phyloP scores from a whole-genome alignment of 1,139 yeast species.

The Petasospora fabianii region DNA sequence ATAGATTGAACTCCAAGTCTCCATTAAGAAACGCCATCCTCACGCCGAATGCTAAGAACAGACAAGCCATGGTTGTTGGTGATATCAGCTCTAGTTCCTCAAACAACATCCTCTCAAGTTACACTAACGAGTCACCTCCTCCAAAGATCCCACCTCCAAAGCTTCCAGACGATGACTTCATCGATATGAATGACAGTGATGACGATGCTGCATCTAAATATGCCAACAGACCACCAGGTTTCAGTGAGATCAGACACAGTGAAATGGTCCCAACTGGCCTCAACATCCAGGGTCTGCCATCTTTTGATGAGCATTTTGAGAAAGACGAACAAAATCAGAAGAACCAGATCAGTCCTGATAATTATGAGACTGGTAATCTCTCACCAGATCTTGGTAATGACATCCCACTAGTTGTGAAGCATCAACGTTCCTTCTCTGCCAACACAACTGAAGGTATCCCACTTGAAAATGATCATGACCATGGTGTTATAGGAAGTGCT shows the following conservation, averaged over 20 bases:
- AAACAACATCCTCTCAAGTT: constrained; percentile 22
- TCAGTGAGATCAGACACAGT: constrained; percentile 18
- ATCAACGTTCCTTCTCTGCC: constrained; percentile 2
- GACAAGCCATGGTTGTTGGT: constrained; percentile 31
- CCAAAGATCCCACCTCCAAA: constrained; percentile 20
- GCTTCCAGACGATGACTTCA: constrained; percentile 22
- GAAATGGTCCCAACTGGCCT: constrained; percentile 20
- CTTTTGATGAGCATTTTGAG: constrained; percentile 17
- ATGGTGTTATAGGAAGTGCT: constrained; percentile 6
- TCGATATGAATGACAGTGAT: constrained; percentile 24
- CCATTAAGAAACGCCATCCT: constrained; percentile 19
- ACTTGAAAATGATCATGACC: constrained; percentile 1
- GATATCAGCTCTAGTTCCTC: constrained; percentile 25
- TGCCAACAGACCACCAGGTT: constrained; percentile 15
- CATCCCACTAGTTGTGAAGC: not conserved
- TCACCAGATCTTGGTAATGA: not conserved
- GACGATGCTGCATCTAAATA: constrained; percentile 17
- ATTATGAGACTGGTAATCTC: not conserved
- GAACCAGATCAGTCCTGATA: not conserved
- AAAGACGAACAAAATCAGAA: constrained; percentile 1
- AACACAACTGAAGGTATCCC: constrained; percentile 3
- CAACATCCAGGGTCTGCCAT: constrained; percentile 21
- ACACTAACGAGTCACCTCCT: constrained; percentile 23
- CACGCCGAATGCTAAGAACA: constrained; percentile 27
- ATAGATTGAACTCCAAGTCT: constrained; percentile 8